Evolutionary conservation across 2,329 filamentous ascomycete genomes (phyloP).

Genomic region (Fusarium sp.): DNA sequence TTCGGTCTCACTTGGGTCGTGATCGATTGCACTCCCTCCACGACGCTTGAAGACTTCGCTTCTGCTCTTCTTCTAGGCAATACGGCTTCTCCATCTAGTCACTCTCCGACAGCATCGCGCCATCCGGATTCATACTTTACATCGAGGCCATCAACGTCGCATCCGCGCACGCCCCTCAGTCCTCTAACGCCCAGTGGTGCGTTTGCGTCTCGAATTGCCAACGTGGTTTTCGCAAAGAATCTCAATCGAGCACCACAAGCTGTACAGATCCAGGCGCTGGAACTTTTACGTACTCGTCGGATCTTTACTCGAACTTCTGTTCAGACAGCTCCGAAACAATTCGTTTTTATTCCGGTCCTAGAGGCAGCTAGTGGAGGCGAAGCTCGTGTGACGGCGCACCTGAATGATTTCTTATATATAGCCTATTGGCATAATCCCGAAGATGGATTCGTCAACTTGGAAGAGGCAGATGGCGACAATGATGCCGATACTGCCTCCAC

Average conservation of each 20-base stretch:
- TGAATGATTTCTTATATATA: slow-evolving; percentile 87
- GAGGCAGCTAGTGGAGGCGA: slow-evolving; percentile 56
- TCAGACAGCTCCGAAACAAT: slow-evolving; percentile 77
- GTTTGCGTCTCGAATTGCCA: slow-evolving; percentile 67
- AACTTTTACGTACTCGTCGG: slow-evolving; percentile 82
- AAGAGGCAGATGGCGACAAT: slow-evolving; percentile 60
- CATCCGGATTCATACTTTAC: slow-evolving; percentile 46
- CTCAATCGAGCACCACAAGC: slow-evolving; percentile 76
- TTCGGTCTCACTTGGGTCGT: slow-evolving; percentile 78
- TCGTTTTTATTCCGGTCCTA: slow-evolving; percentile 82
- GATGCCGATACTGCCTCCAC: slow-evolving; percentile 49
- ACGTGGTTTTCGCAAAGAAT: slow-evolving; percentile 83
- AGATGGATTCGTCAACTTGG: slow-evolving; percentile 79
- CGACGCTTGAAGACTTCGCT: slow-evolving; percentile 83
- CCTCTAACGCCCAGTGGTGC: slow-evolving; percentile 43
- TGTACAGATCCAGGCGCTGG: slow-evolving; percentile 81
- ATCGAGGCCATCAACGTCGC: slow-evolving; percentile 35
- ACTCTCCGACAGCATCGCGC: slow-evolving; percentile 40
- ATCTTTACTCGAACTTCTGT: slow-evolving; percentile 80
- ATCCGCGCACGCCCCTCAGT: slow-evolving; percentile 39
- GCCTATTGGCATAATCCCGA: slow-evolving; percentile 82
- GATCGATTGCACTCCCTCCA: slow-evolving; percentile 76
- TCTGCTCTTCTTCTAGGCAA: slow-evolving; percentile 68
- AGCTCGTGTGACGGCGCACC: slow-evolving; percentile 62
- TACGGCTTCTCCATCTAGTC: slow-evolving; percentile 34